phyloP scores from a whole-genome alignment of 2,329 filamentous ascomycete genomes.

The Arachnopeziza araneosa region DNA sequence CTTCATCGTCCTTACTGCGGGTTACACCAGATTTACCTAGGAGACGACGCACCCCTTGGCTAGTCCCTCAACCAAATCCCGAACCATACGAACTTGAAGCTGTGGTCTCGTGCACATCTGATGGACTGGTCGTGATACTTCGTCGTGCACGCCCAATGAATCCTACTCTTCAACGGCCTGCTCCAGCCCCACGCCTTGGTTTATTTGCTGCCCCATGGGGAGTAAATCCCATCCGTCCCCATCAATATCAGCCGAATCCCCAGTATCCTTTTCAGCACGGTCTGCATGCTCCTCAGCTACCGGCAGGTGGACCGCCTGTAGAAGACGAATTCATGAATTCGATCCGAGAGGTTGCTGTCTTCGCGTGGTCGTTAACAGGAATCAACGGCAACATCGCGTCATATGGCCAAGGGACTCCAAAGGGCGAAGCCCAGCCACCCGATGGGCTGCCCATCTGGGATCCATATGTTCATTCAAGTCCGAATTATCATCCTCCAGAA shows the following conservation, averaged over 20 bases:
- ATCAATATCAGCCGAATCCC: slow-evolving; percentile 30
- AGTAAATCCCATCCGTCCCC: slow-evolving; percentile 53
- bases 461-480: not conserved
- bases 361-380: slow-evolving; percentile 75
- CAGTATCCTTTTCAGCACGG: slow-evolving; percentile 39
- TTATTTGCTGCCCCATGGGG: slow-evolving; percentile 80
- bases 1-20: slow-evolving; percentile 12
- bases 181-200: slow-evolving; percentile 45
- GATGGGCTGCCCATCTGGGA: not conserved
- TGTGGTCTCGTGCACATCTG: slow-evolving; percentile 86
- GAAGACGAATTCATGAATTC: slow-evolving; percentile 68
- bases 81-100: slow-evolving; percentile 70
- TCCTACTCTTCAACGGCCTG: slow-evolving; percentile 53
- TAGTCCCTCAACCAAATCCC: slow-evolving; percentile 15
- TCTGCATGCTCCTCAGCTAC: slow-evolving; percentile 36
- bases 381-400: slow-evolving; percentile 71
- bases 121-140: slow-evolving; percentile 77
- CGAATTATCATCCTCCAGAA: not conserved
- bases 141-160: slow-evolving; percentile 68
- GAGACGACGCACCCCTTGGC: slow-evolving; percentile 2
- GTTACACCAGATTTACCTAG: slow-evolving; percentile 10
- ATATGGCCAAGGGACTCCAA: slow-evolving; percentile 48
- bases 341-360: slow-evolving; percentile 79
- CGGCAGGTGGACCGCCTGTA: slow-evolving; percentile 47
- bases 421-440: not conserved